Evolutionary conservation across 192 early-diverging fungal genomes (phyloP).

Genomic region (Jimgerdemannia lactiflua): DNA sequence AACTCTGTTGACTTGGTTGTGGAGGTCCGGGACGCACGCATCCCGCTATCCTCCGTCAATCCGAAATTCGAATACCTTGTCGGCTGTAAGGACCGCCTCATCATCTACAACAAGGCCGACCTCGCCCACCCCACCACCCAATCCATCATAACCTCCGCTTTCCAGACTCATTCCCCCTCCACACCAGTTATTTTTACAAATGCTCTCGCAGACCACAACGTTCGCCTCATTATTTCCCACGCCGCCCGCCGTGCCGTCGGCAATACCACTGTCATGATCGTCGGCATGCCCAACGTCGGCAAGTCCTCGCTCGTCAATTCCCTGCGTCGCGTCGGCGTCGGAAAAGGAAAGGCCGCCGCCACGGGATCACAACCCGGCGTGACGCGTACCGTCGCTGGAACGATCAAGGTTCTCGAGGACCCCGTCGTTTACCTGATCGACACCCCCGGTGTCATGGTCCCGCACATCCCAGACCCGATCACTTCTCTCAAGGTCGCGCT

Average conservation of each 20-base stretch:
- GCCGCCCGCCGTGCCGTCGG: constrained; percentile 50
- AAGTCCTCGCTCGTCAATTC: constrained; percentile 93
- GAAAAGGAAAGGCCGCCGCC: constrained; percentile 77
- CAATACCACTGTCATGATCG: constrained; percentile 63
- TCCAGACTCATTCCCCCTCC: constrained; percentile 38
- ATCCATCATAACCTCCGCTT: constrained; percentile 21
- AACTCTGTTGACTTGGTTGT: constrained; percentile 81
- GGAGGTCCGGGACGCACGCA: constrained; percentile 93
- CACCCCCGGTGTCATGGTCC: constrained; percentile 92
- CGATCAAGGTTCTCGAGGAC: constrained; percentile 78
- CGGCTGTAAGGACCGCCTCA: constrained; percentile 62
- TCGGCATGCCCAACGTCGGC: constrained; percentile 97
- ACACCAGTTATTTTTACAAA: constrained; percentile 65
- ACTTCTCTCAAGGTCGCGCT: constrained; percentile 87
- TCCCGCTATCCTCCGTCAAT: constrained; percentile 91
- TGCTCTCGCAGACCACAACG: constrained; percentile 51
- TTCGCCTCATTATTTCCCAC: constrained; percentile 65
- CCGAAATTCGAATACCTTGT: constrained; percentile 71
- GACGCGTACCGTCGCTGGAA: constrained; percentile 68
- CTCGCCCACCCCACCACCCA: constrained; percentile 67
- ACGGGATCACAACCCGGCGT: constrained; percentile 89
- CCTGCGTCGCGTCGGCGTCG: constrained; percentile 71
- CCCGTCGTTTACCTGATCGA: constrained; percentile 93
- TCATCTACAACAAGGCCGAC: constrained; percentile 95
- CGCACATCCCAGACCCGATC: constrained; percentile 78